These are phyloP conservation scores for Mycena galopus DNA, from an alignment of 768 basidiomycete genomes.

Conservation along the genomic window DNA sequence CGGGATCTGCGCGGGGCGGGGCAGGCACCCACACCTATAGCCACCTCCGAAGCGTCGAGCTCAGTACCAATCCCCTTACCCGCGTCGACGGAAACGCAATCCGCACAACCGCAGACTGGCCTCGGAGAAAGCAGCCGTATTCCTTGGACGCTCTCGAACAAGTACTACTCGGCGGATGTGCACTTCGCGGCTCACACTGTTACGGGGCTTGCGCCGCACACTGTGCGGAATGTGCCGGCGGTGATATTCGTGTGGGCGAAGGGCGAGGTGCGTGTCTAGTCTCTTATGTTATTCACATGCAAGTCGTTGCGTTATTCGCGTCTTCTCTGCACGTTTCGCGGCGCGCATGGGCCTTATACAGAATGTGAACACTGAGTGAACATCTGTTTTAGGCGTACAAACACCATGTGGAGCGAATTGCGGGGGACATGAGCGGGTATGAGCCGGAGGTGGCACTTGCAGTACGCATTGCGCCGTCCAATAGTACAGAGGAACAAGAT, in stretches of 20 bases:
- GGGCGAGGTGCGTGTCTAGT: conserved; percentile 67
- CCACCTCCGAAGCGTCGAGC: conserved; percentile 18
- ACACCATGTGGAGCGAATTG: conserved; percentile 65
- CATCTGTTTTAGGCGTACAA: conserved; percentile 62
- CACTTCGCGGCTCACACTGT: conserved; percentile 71
- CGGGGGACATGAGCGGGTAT: conserved; percentile 60
- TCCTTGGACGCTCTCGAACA: conserved; percentile 84
- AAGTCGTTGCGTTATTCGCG: neutral
- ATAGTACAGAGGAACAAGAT: conserved; percentile 28
- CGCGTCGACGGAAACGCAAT: neutral
- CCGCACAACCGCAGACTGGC: conserved; percentile 22
- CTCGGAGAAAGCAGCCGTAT: conserved; percentile 50
- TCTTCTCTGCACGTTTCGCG: conserved; percentile 13
- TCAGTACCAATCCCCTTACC: conserved; percentile 5
- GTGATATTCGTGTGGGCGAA: conserved; percentile 78
- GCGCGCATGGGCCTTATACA: neutral
- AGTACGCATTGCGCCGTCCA: conserved; percentile 60
- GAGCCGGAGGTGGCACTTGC: conserved; percentile 83
- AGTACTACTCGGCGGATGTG: conserved; percentile 85
- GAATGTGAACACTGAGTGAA: neutral
- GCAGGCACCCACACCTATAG: neutral
- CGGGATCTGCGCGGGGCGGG: conserved; percentile 23
- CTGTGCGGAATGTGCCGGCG: conserved; percentile 70
- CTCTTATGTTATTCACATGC: too few species aligned
- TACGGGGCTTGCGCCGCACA: conserved; percentile 55